phyloP scores from a whole-genome alignment of 2,329 filamentous ascomycete genomes.

The Pyrenophora graminea region DNA sequence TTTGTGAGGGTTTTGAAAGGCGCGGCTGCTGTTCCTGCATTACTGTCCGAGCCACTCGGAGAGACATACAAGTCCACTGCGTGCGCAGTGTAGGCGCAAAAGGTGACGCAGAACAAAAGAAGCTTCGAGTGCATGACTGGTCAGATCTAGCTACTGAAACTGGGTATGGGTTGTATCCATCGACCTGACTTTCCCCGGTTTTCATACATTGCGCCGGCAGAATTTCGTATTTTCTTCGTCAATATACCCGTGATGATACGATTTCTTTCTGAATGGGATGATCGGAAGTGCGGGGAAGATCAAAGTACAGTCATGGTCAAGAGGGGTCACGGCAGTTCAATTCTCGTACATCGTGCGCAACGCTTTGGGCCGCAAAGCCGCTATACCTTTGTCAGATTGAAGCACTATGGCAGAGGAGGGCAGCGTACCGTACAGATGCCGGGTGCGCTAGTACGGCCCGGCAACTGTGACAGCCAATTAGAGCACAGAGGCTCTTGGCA shows the following conservation, averaged over 20 bases:
- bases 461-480: no score
- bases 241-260: not conserved
- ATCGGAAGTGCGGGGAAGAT: constrained; percentile 2
- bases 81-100: not conserved
- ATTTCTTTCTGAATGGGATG: not conserved
- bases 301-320: not conserved
- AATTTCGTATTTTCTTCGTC: not conserved
- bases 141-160: not conserved
- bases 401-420: no score
- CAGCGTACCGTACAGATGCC: no score
- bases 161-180: not conserved
- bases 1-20: constrained; percentile 13
- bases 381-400: no score
- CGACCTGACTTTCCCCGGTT: not conserved
- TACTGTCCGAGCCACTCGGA: not conserved
- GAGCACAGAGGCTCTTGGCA: no score
- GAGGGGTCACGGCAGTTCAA: not conserved
- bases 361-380: not conserved
- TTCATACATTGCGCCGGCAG: not conserved
- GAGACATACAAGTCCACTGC: constrained; percentile 1
- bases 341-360: not conserved
- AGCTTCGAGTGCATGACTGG: not conserved
- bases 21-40: not conserved
- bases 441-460: no score
- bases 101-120: not conserved